Conservation (phyloP, 768 basidiomycete species). For the Ephemerocybe angulata region DNA sequence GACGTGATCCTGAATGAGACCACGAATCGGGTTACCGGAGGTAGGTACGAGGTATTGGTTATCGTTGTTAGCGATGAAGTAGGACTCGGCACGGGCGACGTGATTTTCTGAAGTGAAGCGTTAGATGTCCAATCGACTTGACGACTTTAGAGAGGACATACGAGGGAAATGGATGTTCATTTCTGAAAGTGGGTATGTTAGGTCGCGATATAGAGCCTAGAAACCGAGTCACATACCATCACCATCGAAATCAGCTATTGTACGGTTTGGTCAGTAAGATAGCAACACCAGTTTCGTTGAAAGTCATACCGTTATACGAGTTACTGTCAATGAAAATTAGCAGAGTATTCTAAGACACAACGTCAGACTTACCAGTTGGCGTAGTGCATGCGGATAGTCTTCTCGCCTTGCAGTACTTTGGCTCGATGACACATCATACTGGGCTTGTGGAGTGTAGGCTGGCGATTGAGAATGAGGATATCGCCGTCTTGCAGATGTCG, state of each 20-base stretch:
- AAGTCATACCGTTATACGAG: constrained; percentile 83
- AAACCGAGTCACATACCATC: constrained; percentile 23
- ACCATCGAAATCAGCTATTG: constrained; percentile 29
- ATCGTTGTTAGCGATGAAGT: constrained; percentile 94
- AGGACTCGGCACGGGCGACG: constrained; percentile 90
- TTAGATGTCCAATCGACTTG: constrained; percentile 4
- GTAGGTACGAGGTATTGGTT: constrained; percentile 99
- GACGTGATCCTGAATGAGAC: constrained; percentile 97
- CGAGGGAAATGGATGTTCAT: constrained; percentile 99
- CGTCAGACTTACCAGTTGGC: constrained; percentile 80
- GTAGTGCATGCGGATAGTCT: constrained; percentile 99
- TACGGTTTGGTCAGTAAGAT: constrained; percentile 10
- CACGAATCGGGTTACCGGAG: constrained; percentile 95
- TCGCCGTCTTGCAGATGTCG: constrained; percentile 94
- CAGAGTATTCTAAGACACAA: constrained; percentile 1
- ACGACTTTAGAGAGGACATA: constrained; percentile 36
- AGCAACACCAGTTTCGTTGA: constrained; percentile 11
- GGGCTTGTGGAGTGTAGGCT: constrained; percentile 97
- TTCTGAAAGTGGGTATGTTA: constrained; percentile 45
- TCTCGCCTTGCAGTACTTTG: constrained; percentile 88
- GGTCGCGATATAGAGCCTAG: not conserved
- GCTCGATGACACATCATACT: constrained; percentile 99
- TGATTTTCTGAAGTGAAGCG: constrained; percentile 67
- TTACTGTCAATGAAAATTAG: constrained; percentile 53
- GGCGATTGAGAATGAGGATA: constrained; percentile 91